Evolutionary conservation across 1,284 basidiomycete genomes (phyloP).

Genomic region (Hemileia vastatrix): DNA sequence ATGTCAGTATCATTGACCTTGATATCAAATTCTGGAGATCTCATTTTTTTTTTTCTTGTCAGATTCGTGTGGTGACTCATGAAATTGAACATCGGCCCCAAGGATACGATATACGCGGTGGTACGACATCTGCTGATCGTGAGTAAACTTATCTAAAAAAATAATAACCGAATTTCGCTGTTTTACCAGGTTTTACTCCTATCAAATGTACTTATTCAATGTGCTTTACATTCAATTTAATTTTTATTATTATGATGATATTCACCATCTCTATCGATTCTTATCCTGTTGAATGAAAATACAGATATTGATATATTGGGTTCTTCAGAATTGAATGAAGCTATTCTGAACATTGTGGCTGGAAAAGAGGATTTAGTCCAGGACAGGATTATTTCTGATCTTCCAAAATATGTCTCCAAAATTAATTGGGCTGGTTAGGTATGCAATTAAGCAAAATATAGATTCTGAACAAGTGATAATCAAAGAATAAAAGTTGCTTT

Average conservation of each 20-base stretch:
- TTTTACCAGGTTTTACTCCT: too few relatives aligned
- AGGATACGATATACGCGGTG: slow-evolving; percentile 66
- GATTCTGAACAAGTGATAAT: too few relatives aligned
- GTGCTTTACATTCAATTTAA: too few relatives aligned
- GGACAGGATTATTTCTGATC: slow-evolving; percentile 67
- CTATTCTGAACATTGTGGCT: slow-evolving; percentile 77
- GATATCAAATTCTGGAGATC: not conserved
- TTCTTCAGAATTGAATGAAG: slow-evolving; percentile 72
- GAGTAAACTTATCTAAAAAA: not conserved
- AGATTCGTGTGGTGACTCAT: slow-evolving; percentile 61
- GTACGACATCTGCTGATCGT: slow-evolving; percentile 61
- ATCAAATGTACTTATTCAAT: too few relatives aligned
- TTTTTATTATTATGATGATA: slow-evolving; percentile 1
- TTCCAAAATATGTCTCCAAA: slow-evolving; percentile 62
- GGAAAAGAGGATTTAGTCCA: slow-evolving; percentile 53
- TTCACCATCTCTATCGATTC: not conserved
- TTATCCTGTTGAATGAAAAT: slow-evolving; percentile 39
- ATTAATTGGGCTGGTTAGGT: slow-evolving; percentile 68
- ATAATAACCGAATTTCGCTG: too few relatives aligned
- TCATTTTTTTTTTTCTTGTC: not conserved
- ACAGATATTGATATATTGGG: slow-evolving; percentile 94
- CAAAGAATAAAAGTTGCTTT: too few relatives aligned
- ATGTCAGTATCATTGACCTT: slow-evolving; percentile 50
- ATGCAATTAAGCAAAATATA: too few relatives aligned
- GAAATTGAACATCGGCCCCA: slow-evolving; percentile 82